These are phyloP conservation scores for Pseudozyma tsukubaensis DNA, from an alignment of 1,284 basidiomycete species.

Conservation along the genomic window DNA sequence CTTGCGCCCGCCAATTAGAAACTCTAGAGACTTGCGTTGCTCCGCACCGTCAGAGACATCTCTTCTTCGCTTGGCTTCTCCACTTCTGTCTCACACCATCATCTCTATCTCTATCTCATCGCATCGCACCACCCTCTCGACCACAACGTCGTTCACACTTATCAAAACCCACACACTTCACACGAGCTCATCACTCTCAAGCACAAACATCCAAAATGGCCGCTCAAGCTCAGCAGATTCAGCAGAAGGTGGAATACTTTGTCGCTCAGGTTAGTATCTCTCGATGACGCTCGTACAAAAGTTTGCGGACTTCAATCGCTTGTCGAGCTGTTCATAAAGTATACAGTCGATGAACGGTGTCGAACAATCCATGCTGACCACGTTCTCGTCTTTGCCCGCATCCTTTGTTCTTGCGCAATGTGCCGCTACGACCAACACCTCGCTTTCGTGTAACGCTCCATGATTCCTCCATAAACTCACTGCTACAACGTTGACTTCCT, in stretches of 20 bases:
- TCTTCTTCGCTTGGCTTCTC: neutral
- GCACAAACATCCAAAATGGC: conserved; percentile 47
- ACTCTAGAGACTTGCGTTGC: neutral
- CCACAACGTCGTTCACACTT: conserved; percentile 14
- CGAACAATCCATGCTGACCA: neutral
- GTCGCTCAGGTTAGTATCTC: conserved; percentile 63
- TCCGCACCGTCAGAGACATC: neutral
- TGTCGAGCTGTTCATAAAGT: neutral
- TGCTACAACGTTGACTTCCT: no score
- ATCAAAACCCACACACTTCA: neutral
- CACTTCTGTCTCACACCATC: conserved; percentile 10
- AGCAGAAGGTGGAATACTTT: conserved; percentile 67
- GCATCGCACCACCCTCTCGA: conserved; percentile 2
- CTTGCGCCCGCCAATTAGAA: neutral
- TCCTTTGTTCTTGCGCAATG: neutral
- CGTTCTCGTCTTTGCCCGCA: neutral
- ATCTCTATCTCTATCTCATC: neutral
- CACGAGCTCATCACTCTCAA: conserved; percentile 15
- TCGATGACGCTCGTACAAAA: neutral
- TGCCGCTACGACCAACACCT: neutral
- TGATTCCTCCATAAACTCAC: no score
- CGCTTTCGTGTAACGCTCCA: neutral
- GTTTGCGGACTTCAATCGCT: neutral
- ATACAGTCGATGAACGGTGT: neutral
- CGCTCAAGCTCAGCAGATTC: conserved; percentile 62